Conservation (phyloP, 495 filamentous ascomycete species). For the Daldinia loculata region DNA sequence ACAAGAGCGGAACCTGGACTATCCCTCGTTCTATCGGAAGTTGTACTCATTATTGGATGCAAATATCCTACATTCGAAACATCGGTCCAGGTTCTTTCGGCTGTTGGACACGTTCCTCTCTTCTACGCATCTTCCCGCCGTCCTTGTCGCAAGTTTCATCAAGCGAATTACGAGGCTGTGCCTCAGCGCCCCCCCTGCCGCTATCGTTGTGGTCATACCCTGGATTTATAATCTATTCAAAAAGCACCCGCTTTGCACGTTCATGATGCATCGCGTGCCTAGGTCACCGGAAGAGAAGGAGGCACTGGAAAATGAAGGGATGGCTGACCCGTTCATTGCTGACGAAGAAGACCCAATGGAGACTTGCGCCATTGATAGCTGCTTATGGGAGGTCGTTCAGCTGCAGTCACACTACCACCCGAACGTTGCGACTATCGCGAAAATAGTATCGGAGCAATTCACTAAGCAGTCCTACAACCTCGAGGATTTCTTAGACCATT, state of each 20-base stretch:
- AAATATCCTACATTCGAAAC: slow-evolving; percentile 87
- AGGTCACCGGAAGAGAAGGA: slow-evolving; percentile 64
- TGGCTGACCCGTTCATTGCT: slow-evolving; percentile 81
- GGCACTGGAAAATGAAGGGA: slow-evolving; percentile 68
- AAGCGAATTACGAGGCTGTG: slow-evolving; percentile 85
- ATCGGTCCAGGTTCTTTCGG: slow-evolving; percentile 92
- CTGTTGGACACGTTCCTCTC: slow-evolving; percentile 88
- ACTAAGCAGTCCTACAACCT: slow-evolving; percentile 92
- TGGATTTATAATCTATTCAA: slow-evolving; percentile 97
- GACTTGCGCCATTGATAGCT: slow-evolving; percentile 88
- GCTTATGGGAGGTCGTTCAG: slow-evolving; percentile 92
- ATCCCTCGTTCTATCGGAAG: slow-evolving; percentile 92
- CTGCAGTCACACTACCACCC: slow-evolving; percentile 95
- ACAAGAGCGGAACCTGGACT: slow-evolving; percentile 90
- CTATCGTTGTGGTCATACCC: slow-evolving; percentile 86
- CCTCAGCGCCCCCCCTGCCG: slow-evolving; percentile 84
- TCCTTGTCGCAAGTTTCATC: slow-evolving; percentile 92
- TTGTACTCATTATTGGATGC: slow-evolving; percentile 90
- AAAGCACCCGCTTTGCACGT: slow-evolving; percentile 86
- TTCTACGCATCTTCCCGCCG: slow-evolving; percentile 92
- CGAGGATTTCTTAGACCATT: slow-evolving; percentile 97
- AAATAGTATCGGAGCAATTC: slow-evolving; percentile 96
- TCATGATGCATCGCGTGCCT: slow-evolving; percentile 88
- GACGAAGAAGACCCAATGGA: slow-evolving; percentile 81
- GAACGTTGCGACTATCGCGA: slow-evolving; percentile 92